Conservation (phyloP, 208 protist genomes). For the Leishmania major region DNA sequence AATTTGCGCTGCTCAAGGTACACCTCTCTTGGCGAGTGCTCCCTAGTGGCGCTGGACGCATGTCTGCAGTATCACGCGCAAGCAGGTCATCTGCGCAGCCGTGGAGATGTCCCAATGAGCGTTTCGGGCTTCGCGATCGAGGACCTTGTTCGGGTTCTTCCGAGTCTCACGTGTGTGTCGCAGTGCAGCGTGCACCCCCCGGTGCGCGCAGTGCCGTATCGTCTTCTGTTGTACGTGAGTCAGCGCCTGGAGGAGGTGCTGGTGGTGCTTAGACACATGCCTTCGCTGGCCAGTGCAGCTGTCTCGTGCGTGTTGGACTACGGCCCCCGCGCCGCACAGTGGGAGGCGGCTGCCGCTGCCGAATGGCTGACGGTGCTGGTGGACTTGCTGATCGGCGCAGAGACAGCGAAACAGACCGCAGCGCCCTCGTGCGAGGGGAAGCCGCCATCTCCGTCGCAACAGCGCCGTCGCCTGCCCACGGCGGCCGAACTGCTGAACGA, state of each 20-base stretch:
- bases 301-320: constrained; percentile 66
- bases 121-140: constrained; percentile 26
- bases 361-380: constrained; percentile 66
- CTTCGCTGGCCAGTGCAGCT: constrained; percentile 57
- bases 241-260: constrained; percentile 41
- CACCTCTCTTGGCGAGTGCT: constrained; percentile 78
- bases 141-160: constrained; percentile 53
- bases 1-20: constrained; percentile 61
- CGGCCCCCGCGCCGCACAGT: constrained; percentile 45
- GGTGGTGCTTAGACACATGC: constrained; percentile 56
- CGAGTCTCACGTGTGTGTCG: constrained; percentile 53
- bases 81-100: constrained; percentile 22
- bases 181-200: constrained; percentile 62
- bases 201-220: constrained; percentile 64
- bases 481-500: constrained; percentile 18
- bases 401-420: constrained; percentile 1
- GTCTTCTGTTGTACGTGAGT: constrained; percentile 51
- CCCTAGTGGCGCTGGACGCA: constrained; percentile 64
- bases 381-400: constrained; percentile 18
- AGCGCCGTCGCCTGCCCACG: not conserved
- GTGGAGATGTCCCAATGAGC: constrained; percentile 7
- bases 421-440: not conserved
- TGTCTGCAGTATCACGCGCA: constrained; percentile 45
- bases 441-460: not conserved
- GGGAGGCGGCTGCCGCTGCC: constrained; percentile 75